Percentiles rank a stretch among this genome's conserved stretches.
Evolutionary conservation across 768 basidiomycete genomes (phyloP).

Genomic region (Rossbeevera mucosa): DNA sequence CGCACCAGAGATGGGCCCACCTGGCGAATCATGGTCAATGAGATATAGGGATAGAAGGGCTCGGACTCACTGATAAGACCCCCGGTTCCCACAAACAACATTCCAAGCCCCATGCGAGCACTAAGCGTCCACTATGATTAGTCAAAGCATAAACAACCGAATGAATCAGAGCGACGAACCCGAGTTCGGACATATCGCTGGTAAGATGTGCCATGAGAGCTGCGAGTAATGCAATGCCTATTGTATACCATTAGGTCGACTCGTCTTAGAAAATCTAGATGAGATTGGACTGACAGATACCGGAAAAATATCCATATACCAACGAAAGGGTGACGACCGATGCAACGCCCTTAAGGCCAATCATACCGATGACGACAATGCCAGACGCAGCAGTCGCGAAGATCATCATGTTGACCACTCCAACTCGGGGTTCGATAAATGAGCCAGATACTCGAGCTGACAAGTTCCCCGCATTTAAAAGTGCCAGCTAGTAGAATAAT

Average conservation of each 20-base stretch:
- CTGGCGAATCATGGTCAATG: neutral
- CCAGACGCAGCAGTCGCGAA: neutral
- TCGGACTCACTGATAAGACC: neutral
- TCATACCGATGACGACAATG: neutral
- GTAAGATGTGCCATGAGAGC: neutral
- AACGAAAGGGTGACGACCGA: neutral
- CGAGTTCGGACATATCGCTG: neutral
- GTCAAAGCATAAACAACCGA: neutral
- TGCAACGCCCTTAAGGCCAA: neutral
- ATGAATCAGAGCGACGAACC: neutral
- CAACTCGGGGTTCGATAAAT: neutral
- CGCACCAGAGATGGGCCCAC: neutral
- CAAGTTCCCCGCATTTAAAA: neutral
- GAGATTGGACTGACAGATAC: neutral
- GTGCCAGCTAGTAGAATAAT: neutral
- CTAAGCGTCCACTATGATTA: neutral
- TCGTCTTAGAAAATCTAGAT: neutral
- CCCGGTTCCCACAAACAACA: neutral
- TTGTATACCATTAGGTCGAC: neutral
- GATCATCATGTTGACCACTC: neutral
- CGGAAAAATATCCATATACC: neutral
- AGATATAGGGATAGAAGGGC: neutral
- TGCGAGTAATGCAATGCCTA: neutral
- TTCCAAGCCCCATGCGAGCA: neutral
- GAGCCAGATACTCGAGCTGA: neutral